phyloP scores from a whole-genome alignment of 1,139 yeast genomes.

The Nematodospora anomalae region DNA sequence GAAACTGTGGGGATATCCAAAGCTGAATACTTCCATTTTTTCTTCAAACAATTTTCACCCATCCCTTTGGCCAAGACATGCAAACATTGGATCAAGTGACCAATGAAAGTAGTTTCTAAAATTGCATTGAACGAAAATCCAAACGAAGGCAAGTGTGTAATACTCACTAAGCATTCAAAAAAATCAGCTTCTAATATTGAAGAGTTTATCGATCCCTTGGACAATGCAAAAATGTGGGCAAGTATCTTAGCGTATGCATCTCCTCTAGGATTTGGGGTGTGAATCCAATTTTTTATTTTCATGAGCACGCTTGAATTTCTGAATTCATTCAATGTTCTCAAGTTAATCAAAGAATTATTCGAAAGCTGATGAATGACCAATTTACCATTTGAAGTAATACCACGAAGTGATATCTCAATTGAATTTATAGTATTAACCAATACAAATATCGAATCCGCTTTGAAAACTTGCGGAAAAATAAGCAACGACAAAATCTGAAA shows the following conservation, averaged over 20 bases:
- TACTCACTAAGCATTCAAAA: constrained; percentile 51
- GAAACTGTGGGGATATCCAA: constrained; percentile 37
- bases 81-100: constrained; percentile 37
- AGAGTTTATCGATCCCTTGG: constrained; percentile 25
- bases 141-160: constrained; percentile 42
- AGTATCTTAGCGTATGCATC: constrained; percentile 36
- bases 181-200: constrained; percentile 49
- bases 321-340: constrained; percentile 55
- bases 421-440: constrained; percentile 61
- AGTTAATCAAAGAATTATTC: constrained; percentile 54
- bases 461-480: constrained; percentile 42
- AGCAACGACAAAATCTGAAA: constrained; percentile 36
- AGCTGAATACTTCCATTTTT: constrained; percentile 23
- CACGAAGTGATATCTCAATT: constrained; percentile 67
- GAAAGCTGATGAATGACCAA: constrained; percentile 59
- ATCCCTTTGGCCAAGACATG: constrained; percentile 27
- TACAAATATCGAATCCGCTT: constrained; percentile 36
- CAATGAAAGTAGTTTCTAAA: constrained; percentile 41
- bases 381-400: constrained; percentile 38
- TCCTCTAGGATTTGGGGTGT: constrained; percentile 23
- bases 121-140: constrained; percentile 43
- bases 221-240: constrained; percentile 36
- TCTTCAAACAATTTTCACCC: constrained; percentile 23
- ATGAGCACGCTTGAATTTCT: constrained; percentile 35
- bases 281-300: constrained; percentile 33